Base-by-base conservation (phyloP, 257 asterid genomes). In the Solanum chiquidenum region DNA sequence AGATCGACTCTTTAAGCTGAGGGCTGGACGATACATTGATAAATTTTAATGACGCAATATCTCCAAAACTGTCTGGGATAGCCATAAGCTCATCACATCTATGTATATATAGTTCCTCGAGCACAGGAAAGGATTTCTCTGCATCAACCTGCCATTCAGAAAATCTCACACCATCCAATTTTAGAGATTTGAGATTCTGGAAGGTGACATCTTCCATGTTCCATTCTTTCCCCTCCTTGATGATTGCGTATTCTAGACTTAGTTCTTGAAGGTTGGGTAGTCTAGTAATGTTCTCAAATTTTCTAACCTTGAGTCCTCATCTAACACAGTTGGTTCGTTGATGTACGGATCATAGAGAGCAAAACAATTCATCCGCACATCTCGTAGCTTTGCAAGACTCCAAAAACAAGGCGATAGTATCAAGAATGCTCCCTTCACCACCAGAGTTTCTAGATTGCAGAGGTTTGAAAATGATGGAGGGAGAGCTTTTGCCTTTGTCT, bases 51-150 rank as follows among this genome's bases (percentile, higher is more conserved):
- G 83, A 76, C 42, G 20, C 20, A 37, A 74, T 37, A 37, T 74
- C 52, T 27, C 33, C 83, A 37, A 74, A 74, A 75, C 83, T 38
- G 2, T 23, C 34, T 5, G 83, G 60, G 35, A 76, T 76, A 4
- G 40, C 35, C 18, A 11, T 76, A 12, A 40, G 60, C 83, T n/a
- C 0, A 1, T 1, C 0, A 23, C 33, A 75, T 3, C 1, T 1
- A 1, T 0, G 0, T 75, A 75, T 11, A 5, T 37, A 0, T 38
- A 52, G 12, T 2, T 0, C 10, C 68, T 60, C 44, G 18, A 42
- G 14, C 9, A 27, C 6, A 3, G 58, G 58, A 37, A 38, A 38
- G 6, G 33, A 76, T 12, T 75, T 11, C 4, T 75, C 34, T 75
- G 11, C 83, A 76, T 31, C 21, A 71, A 38, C 34, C 21, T 38